Conservation (phyloP, 164 flowering plant species). For the Dillenia suffruticosa region DNA sequence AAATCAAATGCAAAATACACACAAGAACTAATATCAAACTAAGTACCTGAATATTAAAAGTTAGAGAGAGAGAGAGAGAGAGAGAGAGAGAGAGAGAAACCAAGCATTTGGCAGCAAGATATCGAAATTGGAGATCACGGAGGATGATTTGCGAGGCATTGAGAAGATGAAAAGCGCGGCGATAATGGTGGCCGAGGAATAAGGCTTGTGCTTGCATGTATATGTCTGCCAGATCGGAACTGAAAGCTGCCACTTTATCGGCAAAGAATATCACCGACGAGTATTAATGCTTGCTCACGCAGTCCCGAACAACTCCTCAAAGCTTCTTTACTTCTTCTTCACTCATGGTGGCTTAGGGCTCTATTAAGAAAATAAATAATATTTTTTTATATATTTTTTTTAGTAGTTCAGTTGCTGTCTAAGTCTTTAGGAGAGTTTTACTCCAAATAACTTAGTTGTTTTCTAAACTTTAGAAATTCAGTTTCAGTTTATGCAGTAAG, state of each 20-base stretch:
- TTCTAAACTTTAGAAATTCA: too few relatives aligned
- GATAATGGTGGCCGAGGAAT: slow-evolving; percentile 54
- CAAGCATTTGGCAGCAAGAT: slow-evolving; percentile 98
- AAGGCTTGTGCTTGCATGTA: slow-evolving; percentile 98
- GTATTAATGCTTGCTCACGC: slow-evolving; percentile 94
- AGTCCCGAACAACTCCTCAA: slow-evolving; percentile 88
- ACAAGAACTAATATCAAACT: too few relatives aligned
- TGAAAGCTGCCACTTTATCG: slow-evolving; percentile 90
- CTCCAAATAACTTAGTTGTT: too few relatives aligned
- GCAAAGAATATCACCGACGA: slow-evolving; percentile 98
- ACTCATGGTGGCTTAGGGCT: slow-evolving; percentile 30
- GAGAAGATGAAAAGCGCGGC: slow-evolving; percentile 76
- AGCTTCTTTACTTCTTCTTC: slow-evolving; percentile 86
- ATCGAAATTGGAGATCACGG: slow-evolving; percentile 89
- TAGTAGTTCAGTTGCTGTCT: too few relatives aligned
- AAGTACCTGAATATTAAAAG: too few relatives aligned
- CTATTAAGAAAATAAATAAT: too few relatives aligned
- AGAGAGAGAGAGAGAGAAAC: slow-evolving; percentile 20
- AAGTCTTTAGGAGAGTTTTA: too few relatives aligned
- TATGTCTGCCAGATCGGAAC: slow-evolving; percentile 88
- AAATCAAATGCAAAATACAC: too few relatives aligned
- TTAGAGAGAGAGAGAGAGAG: too few relatives aligned
- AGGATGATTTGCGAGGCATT: slow-evolving; percentile 77
- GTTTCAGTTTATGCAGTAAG: too few relatives aligned
- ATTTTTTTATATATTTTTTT: too few relatives aligned